A percentile compares a stretch with the other conserved stretches of the same genome.
These are phyloP conservation scores for Aspergillus thermomutatus DNA, from an alignment of 2,329 filamentous ascomycete genomes.

Conservation along the genomic window DNA sequence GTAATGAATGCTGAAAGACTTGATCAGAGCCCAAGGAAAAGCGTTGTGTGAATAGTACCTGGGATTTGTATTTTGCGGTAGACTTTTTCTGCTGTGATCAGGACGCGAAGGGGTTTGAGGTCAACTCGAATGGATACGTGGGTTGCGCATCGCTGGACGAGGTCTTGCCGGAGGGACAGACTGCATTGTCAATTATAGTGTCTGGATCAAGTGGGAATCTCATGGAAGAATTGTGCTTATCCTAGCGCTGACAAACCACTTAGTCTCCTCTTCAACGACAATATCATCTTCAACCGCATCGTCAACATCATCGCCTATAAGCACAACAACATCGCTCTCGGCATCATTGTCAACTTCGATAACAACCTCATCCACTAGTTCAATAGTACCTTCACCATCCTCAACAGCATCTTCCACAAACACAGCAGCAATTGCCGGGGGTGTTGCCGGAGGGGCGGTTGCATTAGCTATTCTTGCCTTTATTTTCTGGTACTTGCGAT, in stretches of 20 bases:
- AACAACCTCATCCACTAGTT: neutral
- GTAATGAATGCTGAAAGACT: constrained; percentile 3
- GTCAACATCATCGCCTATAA: no score
- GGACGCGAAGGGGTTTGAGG: neutral
- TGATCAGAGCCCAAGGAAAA: neutral
- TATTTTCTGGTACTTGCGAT: neutral
- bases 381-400: neutral
- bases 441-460: neutral
- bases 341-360: no score
- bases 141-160: neutral
- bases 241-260: neutral
- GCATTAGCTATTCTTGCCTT: neutral
- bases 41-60: neutral
- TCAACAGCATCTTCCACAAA: neutral
- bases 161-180: neutral
- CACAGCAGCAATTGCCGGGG: constrained; percentile 2
- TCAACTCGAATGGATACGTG: neutral
- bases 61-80: constrained; percentile 1
- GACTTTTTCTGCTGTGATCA: constrained; percentile 1
- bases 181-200: neutral
- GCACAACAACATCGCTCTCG: no score
- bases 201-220: neutral
- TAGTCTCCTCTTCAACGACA: neutral
- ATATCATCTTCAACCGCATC: no score
- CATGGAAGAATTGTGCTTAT: neutral